Evolutionary conservation across 2,329 filamentous ascomycete genomes (phyloP).

Genomic region (Ilyonectria robusta): DNA sequence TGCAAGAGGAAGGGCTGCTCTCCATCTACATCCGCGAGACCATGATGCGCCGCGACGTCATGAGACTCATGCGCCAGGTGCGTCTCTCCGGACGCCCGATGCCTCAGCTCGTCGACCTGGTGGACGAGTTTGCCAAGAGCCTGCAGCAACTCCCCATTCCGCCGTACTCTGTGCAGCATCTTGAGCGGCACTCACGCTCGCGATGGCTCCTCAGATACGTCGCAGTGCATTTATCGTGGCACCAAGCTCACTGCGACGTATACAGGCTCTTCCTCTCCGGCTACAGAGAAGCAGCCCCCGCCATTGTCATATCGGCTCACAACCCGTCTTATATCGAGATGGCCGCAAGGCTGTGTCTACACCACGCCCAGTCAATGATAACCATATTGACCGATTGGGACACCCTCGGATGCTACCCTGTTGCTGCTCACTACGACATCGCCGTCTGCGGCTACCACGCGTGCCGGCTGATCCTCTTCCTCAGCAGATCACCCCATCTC

Average conservation of each 20-base stretch:
- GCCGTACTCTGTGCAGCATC: slow-evolving; percentile 17
- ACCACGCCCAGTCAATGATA: slow-evolving; percentile 55
- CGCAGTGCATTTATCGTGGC: slow-evolving; percentile 37
- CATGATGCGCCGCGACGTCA: slow-evolving; percentile 42
- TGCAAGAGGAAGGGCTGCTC: slow-evolving; percentile 34
- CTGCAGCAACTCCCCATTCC: slow-evolving; percentile 19
- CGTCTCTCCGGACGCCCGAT: slow-evolving; percentile 5
- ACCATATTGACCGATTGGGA: slow-evolving; percentile 46
- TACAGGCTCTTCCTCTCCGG: slow-evolving; percentile 56
- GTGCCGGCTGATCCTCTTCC: slow-evolving; percentile 16
- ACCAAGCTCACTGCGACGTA: slow-evolving; percentile 57
- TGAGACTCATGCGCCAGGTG: slow-evolving; percentile 42
- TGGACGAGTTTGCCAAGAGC: slow-evolving; percentile 27
- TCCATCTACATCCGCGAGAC: slow-evolving; percentile 40
- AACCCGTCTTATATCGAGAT: slow-evolving; percentile 37
- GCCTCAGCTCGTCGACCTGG: slow-evolving; percentile 27
- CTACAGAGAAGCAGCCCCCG: slow-evolving; percentile 55
- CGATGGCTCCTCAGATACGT: slow-evolving; percentile 39
- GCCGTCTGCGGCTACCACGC: slow-evolving; percentile 28
- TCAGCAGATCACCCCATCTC: slow-evolving; percentile 7
- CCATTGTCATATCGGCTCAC: slow-evolving; percentile 1
- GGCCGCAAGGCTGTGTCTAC: slow-evolving; percentile 50
- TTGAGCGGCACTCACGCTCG: slow-evolving; percentile 20
- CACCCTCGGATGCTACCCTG: not conserved
- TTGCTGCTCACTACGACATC: slow-evolving; percentile 33